Conservation (phyloP, 1,139 yeast species). For the Sugiyamaella castrensis region DNA sequence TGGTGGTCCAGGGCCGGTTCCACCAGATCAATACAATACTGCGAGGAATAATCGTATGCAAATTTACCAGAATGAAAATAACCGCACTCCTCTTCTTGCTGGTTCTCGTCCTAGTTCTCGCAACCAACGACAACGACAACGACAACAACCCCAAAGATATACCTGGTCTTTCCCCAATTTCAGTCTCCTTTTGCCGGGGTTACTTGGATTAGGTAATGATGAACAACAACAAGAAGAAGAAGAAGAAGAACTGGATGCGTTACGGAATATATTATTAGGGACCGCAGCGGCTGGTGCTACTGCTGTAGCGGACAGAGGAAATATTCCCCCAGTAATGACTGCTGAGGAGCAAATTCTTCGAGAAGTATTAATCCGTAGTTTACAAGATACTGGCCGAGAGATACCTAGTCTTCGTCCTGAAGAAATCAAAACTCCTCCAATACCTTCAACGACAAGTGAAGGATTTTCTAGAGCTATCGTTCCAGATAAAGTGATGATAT, state of each 20-base stretch:
- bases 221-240: background rate
- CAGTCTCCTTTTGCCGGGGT: background rate
- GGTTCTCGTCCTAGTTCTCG: too few species aligned
- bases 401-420: background rate
- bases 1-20: too few species aligned
- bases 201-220: background rate
- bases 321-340: background rate
- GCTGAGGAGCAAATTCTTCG: conserved; percentile 3
- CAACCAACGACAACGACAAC: background rate
- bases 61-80: too few species aligned
- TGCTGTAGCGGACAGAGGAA: too few species aligned
- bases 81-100: too few species aligned
- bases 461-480: conserved; percentile 27
- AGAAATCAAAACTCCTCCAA: conserved; percentile 19
- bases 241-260: too few species aligned
- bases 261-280: background rate
- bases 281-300: background rate
- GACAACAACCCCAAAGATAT: conserved; percentile 1
- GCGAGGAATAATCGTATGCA: too few species aligned
- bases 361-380: conserved; percentile 11
- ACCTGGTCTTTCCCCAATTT: background rate
- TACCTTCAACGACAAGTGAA: conserved; percentile 20
- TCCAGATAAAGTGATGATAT: conserved; percentile 36
- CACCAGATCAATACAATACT: too few species aligned
- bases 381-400: conserved; percentile 7